These are phyloP conservation scores for Penicillium riverlandense DNA, from an alignment of 495 filamentous ascomycete genomes.

Conservation along the genomic window DNA sequence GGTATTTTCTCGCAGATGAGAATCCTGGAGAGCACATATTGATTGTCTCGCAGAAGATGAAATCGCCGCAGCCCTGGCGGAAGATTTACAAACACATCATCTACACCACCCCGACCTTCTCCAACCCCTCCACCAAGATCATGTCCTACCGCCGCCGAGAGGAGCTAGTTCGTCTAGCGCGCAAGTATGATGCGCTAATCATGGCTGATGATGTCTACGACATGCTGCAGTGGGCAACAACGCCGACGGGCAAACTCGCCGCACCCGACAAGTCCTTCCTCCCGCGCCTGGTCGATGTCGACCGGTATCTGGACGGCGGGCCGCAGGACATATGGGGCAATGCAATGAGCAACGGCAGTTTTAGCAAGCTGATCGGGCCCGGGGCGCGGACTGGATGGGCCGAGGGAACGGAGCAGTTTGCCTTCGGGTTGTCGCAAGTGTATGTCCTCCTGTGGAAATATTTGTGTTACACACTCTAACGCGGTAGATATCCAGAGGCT, in stretches of 20 bases:
- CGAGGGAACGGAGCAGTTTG: constrained; percentile 62
- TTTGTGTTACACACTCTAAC: background rate
- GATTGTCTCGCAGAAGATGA: constrained; percentile 24
- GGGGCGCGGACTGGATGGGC: constrained; percentile 78
- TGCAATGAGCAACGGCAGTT: constrained; percentile 71
- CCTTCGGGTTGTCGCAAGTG: constrained; percentile 58
- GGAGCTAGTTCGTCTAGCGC: constrained; percentile 58
- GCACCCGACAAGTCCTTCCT: constrained; percentile 38
- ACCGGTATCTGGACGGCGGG: constrained; percentile 52
- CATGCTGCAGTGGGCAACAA: constrained; percentile 64
- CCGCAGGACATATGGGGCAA: constrained; percentile 61
- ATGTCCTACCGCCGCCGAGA: constrained; percentile 57
- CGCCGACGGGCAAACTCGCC: constrained; percentile 11
- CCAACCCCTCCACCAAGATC: constrained; percentile 72
- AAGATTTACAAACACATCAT: constrained; percentile 79
- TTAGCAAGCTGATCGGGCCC: constrained; percentile 78
- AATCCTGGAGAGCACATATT: constrained; percentile 1
- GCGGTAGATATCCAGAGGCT: constrained; percentile 39
- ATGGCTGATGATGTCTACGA: constrained; percentile 92
- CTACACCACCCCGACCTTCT: constrained; percentile 76
- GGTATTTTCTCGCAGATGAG: constrained; percentile 18
- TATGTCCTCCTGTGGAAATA: constrained; percentile 23
- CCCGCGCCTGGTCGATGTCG: constrained; percentile 71
- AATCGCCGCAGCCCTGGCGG: constrained; percentile 36
- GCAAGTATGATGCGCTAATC: constrained; percentile 66